These are phyloP conservation scores for Metarhizium brunneum DNA, from an alignment of 2,329 filamentous ascomycete genomes.

Conservation along the genomic window DNA sequence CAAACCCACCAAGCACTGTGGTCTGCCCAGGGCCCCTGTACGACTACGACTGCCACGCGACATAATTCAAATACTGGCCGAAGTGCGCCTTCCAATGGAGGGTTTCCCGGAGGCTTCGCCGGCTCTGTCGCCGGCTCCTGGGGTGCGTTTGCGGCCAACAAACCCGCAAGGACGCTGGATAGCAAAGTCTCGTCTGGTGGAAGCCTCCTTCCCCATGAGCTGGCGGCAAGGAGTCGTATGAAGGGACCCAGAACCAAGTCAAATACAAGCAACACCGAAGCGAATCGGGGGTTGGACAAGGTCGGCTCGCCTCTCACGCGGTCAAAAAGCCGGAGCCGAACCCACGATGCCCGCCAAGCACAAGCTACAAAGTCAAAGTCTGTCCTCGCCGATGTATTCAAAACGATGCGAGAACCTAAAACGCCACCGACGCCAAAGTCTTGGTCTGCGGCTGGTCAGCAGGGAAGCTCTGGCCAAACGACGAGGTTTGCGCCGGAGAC, in stretches of 20 bases:
- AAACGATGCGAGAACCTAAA: conserved; percentile 15
- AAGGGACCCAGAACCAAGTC: not conserved
- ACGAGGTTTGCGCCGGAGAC: not conserved
- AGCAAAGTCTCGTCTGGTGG: conserved; percentile 4
- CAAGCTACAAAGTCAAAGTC: conserved; percentile 16
- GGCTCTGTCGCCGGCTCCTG: conserved; percentile 11
- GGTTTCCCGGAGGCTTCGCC: conserved; percentile 16
- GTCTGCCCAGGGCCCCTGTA: not conserved
- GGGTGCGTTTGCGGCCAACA: conserved; percentile 11
- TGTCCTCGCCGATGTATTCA: conserved; percentile 24
- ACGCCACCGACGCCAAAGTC: conserved; percentile 16
- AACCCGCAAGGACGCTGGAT: not conserved
- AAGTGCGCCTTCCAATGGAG: conserved; percentile 10
- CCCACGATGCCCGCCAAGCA: conserved; percentile 3
- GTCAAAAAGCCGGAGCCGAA: not conserved
- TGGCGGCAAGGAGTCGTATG: conserved; percentile 16
- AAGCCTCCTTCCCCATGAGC: conserved; percentile 28
- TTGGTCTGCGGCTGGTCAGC: conserved; percentile 12
- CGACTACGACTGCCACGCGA: conserved; percentile 7
- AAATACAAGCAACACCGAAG: not conserved
- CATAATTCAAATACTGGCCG: conserved; percentile 11
- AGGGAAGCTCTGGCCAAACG: not conserved
- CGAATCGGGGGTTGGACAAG: not conserved
- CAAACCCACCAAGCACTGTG: conserved; percentile 2
- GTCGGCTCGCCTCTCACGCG: not conserved